Evolutionary conservation across 352 stramenopile genomes (phyloP), one percentile per base, ranked within the genome.

Genomic region (Phytophthora ohioensis): DNA sequence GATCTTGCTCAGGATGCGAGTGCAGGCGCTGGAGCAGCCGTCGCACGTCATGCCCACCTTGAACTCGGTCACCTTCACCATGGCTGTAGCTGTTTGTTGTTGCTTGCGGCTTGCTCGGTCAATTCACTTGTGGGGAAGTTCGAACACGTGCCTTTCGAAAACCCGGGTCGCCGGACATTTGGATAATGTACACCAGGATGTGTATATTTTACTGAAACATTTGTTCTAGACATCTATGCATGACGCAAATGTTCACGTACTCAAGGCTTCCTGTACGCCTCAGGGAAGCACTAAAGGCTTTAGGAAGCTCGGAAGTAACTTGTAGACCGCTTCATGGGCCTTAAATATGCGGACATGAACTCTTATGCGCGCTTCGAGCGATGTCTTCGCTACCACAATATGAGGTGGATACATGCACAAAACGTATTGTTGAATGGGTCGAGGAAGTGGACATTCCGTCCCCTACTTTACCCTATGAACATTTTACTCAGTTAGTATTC

Each of bases 41-140:
- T 94, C 88, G 83, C 91, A 97, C 42, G 87, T 94, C 90, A 96
- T 96, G 72, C 88, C 87, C 60, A 96, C 90, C 78, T 94, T 95
- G 80, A 97, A 97, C 59, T 94, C 87, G n/a, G 84, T 93, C 61
- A 85, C 78, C 46, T 85, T 85, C 32, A 76, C 47, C 84, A 91
- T 94, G 32, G 51, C 75, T 54, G 31, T 52, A 39, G 39, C 10
- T 7, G 5, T 4, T 32, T 3, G 69, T 36, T 27, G 63, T n/a
- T 62, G 30, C 46, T 53, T 78, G 49, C 15, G 67, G 38, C 27
- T 27, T 41, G n/a, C 53, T 39, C 6, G 45, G 69, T 57, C 32
- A 61, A 79, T 82, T 82, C 51, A 69, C 39, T 64, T 71, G 31
- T 71, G 68, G 71, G 39, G 67, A 30, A 48, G 35, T 15, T 53